A percentile compares a stretch with the other conserved stretches of the same genome.
Conservation (phyloP, 768 basidiomycete genomes). For the Trichaptum fuscoviolaceum region DNA sequence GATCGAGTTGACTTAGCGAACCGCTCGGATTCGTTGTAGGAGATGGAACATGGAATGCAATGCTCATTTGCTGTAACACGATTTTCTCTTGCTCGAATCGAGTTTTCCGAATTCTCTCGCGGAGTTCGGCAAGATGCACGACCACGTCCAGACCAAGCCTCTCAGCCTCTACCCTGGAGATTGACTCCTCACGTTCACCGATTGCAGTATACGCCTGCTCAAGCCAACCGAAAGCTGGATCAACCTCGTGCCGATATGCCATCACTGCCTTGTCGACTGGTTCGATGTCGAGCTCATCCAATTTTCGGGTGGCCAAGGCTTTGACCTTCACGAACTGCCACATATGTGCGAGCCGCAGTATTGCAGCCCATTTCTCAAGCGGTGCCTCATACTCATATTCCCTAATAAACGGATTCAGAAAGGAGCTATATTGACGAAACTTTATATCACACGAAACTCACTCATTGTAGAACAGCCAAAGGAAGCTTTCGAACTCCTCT, state of each 20-base stretch:
- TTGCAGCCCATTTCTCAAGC: constrained; percentile 35
- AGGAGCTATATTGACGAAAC: neutral
- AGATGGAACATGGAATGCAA: neutral
- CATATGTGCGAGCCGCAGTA: constrained; percentile 32
- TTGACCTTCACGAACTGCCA: constrained; percentile 40
- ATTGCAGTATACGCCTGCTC: constrained; percentile 34
- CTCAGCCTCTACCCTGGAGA: constrained; percentile 49
- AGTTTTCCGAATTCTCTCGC: constrained; percentile 31
- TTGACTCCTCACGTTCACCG: constrained; percentile 44
- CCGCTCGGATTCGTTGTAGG: neutral
- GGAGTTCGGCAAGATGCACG: constrained; percentile 44
- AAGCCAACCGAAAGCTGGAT: constrained; percentile 24
- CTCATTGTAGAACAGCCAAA: constrained; percentile 31
- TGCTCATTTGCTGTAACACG: neutral
- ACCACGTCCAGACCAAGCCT: constrained; percentile 55
- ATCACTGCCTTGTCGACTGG: constrained; percentile 33
- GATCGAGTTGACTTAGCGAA: too few relatives aligned
- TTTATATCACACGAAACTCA: constrained; percentile 12
- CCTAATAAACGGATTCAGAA: neutral
- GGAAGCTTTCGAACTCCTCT: constrained; percentile 25
- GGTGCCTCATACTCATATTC: constrained; percentile 29
- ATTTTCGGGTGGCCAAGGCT: constrained; percentile 31
- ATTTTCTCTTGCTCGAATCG: neutral
- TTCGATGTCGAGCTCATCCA: constrained; percentile 31
- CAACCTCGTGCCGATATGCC: constrained; percentile 32